These are phyloP conservation scores for Oropetium thomaeum DNA, from an alignment of 176 grass and related monocot genomes.

Conservation along the genomic window DNA sequence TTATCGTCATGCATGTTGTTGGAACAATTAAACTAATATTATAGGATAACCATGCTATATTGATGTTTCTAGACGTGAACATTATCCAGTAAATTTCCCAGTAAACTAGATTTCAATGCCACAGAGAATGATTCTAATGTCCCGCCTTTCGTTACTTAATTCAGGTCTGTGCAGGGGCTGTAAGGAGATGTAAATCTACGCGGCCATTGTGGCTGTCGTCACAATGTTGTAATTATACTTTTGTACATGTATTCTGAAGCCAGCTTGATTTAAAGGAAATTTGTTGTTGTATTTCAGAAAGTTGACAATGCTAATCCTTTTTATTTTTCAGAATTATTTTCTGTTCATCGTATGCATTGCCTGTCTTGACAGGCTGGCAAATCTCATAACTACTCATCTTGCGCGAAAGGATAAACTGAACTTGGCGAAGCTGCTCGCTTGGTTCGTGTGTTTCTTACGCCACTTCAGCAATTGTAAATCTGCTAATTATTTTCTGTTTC, in stretches of 20 bases:
- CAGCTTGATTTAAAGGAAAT: slow-evolving; percentile 21
- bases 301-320: slow-evolving; percentile 4
- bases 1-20: neutral
- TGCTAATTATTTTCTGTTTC: neutral
- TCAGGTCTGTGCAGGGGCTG: slow-evolving; percentile 31
- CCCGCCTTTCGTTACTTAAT: slow-evolving; percentile 6
- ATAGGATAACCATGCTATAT: neutral
- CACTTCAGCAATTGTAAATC: neutral
- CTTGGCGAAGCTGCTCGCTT: neutral
- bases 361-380: neutral
- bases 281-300: slow-evolving; percentile 23
- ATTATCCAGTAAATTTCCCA: neutral
- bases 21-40: neutral
- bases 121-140: neutral
- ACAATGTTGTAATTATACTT: slow-evolving; percentile 40
- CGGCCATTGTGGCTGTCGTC: slow-evolving; percentile 1
- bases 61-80: neutral
- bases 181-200: slow-evolving; percentile 39
- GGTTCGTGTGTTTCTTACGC: neutral
- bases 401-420: neutral
- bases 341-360: neutral
- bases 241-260: slow-evolving; percentile 40
- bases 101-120: slow-evolving; percentile 1
- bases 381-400: neutral
- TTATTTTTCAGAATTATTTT: neutral